Conservation (phyloP, 345 rosid genomes). For the Cardamine resedifolia region DNA sequence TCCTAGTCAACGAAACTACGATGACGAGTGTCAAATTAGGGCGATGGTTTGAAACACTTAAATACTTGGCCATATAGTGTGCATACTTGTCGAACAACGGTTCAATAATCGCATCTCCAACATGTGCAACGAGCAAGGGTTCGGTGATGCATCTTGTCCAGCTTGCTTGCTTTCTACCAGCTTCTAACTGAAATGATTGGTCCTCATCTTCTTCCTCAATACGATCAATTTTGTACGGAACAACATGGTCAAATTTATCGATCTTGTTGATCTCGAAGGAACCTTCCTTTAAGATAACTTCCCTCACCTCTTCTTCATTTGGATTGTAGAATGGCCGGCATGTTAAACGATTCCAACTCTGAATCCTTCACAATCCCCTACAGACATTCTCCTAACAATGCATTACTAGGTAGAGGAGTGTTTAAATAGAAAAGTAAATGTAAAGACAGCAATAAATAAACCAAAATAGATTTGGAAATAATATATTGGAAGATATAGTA, state of each 20-base stretch:
- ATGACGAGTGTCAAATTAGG: slow-evolving; percentile 20
- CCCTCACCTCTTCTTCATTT: slow-evolving; percentile 29
- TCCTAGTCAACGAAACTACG: slow-evolving; percentile 1
- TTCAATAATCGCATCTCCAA: slow-evolving; percentile 41
- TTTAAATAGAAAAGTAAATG: background rate
- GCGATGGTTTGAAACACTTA: slow-evolving; percentile 15
- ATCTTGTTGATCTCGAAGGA: slow-evolving; percentile 37
- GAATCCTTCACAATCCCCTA: slow-evolving; percentile 37
- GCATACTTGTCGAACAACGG: slow-evolving; percentile 42
- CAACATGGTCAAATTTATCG: slow-evolving; percentile 9
- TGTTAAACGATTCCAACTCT: slow-evolving; percentile 39
- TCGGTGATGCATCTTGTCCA: slow-evolving; percentile 54
- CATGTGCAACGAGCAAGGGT: slow-evolving; percentile 54
- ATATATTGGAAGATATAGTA: no score
- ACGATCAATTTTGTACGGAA: slow-evolving; percentile 3
- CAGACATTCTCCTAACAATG: background rate
- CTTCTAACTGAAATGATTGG: background rate
- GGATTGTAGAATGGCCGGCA: slow-evolving; percentile 40
- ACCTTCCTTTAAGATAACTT: slow-evolving; percentile 32
- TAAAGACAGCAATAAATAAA: no score
- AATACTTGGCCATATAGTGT: slow-evolving; percentile 16
- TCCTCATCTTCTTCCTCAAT: background rate
- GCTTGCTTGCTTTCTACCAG: slow-evolving; percentile 40
- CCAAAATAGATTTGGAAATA: no score
- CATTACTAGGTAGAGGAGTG: background rate